phyloP scores from a whole-genome alignment of 2,329 filamentous ascomycete species.

The Aspergillus ruber region DNA sequence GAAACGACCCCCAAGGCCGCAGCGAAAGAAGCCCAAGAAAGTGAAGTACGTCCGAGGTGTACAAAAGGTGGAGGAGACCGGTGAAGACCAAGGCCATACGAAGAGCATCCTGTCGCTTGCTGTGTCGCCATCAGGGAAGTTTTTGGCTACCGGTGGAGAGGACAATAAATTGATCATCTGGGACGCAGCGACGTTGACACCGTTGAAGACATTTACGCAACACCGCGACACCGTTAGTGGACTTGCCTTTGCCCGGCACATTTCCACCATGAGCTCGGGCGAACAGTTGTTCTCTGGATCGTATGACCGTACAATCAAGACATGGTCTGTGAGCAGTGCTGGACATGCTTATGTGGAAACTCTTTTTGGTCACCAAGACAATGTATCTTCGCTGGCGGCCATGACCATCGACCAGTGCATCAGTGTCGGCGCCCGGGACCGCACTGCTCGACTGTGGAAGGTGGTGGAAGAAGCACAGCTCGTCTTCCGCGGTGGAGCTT shows the following conservation, averaged over 20 bases:
- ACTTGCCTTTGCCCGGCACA: conserved; percentile 76
- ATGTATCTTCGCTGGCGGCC: conserved; percentile 76
- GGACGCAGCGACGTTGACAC: conserved; percentile 71
- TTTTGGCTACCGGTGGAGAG: conserved; percentile 79
- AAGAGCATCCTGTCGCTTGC: conserved; percentile 76
- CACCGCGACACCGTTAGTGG: conserved; percentile 84
- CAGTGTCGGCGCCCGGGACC: conserved; percentile 82
- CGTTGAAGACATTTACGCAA: conserved; percentile 78
- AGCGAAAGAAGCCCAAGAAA: conserved; percentile 40
- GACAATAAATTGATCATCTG: conserved; percentile 83
- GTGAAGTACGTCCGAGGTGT: conserved; percentile 45
- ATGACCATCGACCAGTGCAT: conserved; percentile 82
- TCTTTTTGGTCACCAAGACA: conserved; percentile 90
- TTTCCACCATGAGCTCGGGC: conserved; percentile 45
- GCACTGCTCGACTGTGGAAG: conserved; percentile 91
- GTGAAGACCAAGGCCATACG: conserved; percentile 63
- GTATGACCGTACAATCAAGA: conserved; percentile 87
- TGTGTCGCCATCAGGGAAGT: conserved; percentile 82
- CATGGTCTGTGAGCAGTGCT: conserved; percentile 72
- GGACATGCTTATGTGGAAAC: conserved; percentile 93
- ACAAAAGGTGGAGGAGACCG: conserved; percentile 33
- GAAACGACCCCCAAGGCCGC: conserved; percentile 51
- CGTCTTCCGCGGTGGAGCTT: conserved; percentile 76
- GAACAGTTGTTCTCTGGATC: conserved; percentile 91
- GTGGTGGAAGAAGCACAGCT: conserved; percentile 92